Evolutionary conservation across 176 grass and related monocot species (phyloP).

Genomic region (Aegilops sharonensis): DNA sequence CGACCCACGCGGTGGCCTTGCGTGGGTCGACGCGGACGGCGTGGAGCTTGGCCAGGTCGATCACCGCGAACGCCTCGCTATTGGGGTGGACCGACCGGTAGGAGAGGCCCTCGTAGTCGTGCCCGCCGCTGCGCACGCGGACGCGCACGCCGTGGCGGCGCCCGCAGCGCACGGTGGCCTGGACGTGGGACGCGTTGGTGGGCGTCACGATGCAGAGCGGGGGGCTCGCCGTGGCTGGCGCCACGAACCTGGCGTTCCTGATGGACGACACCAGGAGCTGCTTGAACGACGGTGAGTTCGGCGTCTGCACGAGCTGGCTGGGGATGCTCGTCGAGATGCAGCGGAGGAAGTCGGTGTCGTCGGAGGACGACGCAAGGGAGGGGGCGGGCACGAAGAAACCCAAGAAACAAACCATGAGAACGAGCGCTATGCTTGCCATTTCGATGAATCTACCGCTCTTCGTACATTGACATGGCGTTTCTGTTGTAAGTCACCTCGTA

Average conservation of each 20-base stretch:
- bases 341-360: too few species aligned
- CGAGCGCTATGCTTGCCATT: neutral
- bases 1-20: too few species aligned
- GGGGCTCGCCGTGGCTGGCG: too few species aligned
- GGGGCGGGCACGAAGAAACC: neutral
- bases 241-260: too few species aligned
- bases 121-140: slow-evolving; percentile 64
- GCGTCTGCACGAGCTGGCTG: too few species aligned
- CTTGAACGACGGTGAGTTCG: too few species aligned
- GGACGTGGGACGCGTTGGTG: too few species aligned
- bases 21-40: neutral
- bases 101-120: slow-evolving; percentile 79
- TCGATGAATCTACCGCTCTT: neutral
- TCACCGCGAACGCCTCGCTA: too few species aligned
- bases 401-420: neutral
- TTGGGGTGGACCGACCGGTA: slow-evolving; percentile 24
- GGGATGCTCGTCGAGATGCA: too few species aligned
- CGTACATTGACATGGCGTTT: neutral
- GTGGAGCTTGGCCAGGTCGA: neutral
- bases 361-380: neutral
- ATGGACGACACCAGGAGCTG: too few species aligned
- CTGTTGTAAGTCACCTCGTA: neutral
- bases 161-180: too few species aligned
- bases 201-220: too few species aligned
- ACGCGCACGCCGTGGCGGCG: slow-evolving; percentile 23